Evolutionary conservation across 1,139 yeast species (phyloP).

Genomic region (Pichia sp.): DNA sequence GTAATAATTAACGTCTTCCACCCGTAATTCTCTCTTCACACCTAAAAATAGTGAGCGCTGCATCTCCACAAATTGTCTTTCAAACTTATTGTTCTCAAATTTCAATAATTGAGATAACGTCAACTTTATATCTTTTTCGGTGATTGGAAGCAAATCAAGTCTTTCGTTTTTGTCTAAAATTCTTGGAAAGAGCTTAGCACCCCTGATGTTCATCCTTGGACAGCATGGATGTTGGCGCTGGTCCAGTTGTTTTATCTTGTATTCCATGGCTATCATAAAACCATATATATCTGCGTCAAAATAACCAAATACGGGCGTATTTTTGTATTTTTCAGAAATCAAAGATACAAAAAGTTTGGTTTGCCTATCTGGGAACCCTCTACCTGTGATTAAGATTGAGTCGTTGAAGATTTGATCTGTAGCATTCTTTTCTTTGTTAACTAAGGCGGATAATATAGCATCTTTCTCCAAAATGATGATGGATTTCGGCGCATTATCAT

Average conservation of each 20-base stretch:
- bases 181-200: conserved; percentile 10
- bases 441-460: conserved; percentile 28
- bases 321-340: conserved; percentile 39
- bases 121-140: conserved; percentile 5
- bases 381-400: conserved; percentile 50
- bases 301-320: conserved; percentile 44
- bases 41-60: conserved; percentile 13
- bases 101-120: conserved; percentile 5
- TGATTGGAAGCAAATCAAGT: conserved; percentile 5
- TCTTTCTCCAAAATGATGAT: conserved; percentile 68
- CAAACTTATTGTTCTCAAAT: neutral
- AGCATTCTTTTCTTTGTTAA: conserved; percentile 13
- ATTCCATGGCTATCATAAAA: conserved; percentile 50
- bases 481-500: conserved; percentile 25
- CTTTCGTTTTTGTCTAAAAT: neutral
- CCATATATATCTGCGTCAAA: conserved; percentile 73
- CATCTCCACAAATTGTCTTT: conserved; percentile 2
- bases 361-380: conserved; percentile 69
- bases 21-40: conserved; percentile 15
- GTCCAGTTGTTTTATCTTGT: conserved; percentile 22
- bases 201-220: conserved; percentile 5
- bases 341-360: conserved; percentile 55
- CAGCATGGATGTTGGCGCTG: neutral
- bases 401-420: neutral
- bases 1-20: conserved; percentile 6